These are phyloP conservation scores for Casuarina cunninghamiana DNA, from an alignment of 306 rosid species.

Conservation along the genomic window DNA sequence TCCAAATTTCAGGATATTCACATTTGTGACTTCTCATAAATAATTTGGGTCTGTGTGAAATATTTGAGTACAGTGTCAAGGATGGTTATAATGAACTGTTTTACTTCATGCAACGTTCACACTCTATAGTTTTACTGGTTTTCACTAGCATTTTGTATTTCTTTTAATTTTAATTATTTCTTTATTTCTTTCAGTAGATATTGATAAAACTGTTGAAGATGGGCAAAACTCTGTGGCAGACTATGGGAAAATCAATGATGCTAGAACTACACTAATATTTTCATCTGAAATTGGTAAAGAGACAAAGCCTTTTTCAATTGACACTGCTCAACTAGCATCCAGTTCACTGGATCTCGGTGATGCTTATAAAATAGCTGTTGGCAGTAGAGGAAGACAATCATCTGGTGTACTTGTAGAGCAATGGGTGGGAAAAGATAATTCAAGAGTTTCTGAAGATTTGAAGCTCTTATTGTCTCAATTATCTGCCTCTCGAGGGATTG, in stretches of 20 bases:
- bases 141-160: conserved; percentile 21
- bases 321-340: conserved; percentile 49
- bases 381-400: conserved; percentile 57
- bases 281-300: conserved; percentile 60
- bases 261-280: conserved; percentile 24
- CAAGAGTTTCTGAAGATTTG: conserved; percentile 78
- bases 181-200: conserved; percentile 31
- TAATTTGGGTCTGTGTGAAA: not conserved
- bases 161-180: conserved; percentile 19
- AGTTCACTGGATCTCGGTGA: conserved; percentile 77
- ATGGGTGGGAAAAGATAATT: conserved; percentile 77
- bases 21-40: not conserved
- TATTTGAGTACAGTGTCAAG: not conserved
- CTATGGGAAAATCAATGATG: conserved; percentile 41
- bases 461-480: conserved; percentile 67
- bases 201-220: conserved; percentile 33
- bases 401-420: conserved; percentile 71
- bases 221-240: conserved; percentile 31
- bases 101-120: not conserved
- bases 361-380: conserved; percentile 82
- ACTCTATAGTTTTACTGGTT: not conserved
- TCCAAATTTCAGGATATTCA: not conserved
- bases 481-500: conserved; percentile 63
- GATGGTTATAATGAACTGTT: not conserved
- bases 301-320: conserved; percentile 41